phyloP scores from a whole-genome alignment of 495 filamentous ascomycete species.

The Terfezia claveryi region DNA sequence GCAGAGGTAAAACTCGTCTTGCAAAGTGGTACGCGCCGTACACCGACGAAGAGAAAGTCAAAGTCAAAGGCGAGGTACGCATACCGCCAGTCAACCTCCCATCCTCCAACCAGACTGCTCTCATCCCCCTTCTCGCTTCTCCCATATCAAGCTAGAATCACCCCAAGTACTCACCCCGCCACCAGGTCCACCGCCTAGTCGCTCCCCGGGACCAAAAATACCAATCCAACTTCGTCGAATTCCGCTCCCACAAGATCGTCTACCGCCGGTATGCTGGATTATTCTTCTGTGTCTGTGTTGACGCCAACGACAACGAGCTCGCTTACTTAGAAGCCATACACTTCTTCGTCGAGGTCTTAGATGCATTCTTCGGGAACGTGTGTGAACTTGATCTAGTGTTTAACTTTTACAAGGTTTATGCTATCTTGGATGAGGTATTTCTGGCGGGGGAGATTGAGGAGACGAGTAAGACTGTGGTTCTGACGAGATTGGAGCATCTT shows the following conservation, averaged over 20 bases:
- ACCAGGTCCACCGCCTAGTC: slow-evolving; percentile 81
- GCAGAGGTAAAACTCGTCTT: slow-evolving; percentile 89
- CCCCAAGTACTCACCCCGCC: background rate
- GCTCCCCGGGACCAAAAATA: slow-evolving; percentile 97
- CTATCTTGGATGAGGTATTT: slow-evolving; percentile 92
- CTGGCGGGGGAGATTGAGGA: slow-evolving; percentile 95
- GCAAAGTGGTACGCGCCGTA: slow-evolving; percentile 99
- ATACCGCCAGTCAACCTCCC: no score
- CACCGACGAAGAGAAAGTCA: slow-evolving; percentile 28
- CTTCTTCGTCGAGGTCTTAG: slow-evolving; percentile 97
- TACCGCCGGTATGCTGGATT: slow-evolving; percentile 92
- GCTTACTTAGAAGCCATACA: slow-evolving; percentile 95
- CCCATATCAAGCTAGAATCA: background rate
- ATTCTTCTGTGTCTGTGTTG: slow-evolving; percentile 97
- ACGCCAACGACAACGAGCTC: slow-evolving; percentile 96
- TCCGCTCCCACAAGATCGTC: slow-evolving; percentile 78
- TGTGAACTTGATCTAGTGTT: slow-evolving; percentile 98
- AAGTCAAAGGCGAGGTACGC: slow-evolving; percentile 17
- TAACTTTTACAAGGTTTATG: slow-evolving; percentile 96
- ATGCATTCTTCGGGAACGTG: slow-evolving; percentile 96
- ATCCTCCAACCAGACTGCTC: background rate
- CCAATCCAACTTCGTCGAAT: slow-evolving; percentile 97
- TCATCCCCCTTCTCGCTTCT: background rate
- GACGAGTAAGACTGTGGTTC: slow-evolving; percentile 90
- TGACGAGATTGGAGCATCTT: slow-evolving; percentile 82